A percentile compares a stretch with the other conserved stretches of the same genome.
Conservation (phyloP, 352 stramenopile species). For the Pythium myriotylum region DNA sequence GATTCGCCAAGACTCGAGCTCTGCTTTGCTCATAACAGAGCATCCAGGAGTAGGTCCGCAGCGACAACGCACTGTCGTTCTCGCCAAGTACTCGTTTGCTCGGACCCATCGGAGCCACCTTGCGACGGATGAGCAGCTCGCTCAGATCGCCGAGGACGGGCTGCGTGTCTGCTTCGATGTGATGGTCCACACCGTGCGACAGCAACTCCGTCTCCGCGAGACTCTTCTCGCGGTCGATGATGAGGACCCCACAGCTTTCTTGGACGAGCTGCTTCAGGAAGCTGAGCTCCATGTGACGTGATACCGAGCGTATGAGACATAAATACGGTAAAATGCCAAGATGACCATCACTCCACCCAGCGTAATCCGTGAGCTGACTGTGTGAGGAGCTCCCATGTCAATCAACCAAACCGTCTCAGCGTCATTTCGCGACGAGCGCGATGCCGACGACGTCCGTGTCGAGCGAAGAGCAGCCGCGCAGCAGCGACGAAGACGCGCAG, state of each 20-base stretch:
- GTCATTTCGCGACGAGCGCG: background rate
- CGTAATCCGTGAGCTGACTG: too few species aligned
- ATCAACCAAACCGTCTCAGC: background rate
- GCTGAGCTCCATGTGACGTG: too few species aligned
- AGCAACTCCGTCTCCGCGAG: background rate
- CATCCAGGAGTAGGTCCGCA: background rate
- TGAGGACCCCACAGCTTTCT: too few species aligned
- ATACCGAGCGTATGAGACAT: too few species aligned
- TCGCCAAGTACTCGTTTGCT: background rate
- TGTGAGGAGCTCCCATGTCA: too few species aligned
- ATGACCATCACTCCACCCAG: too few species aligned
- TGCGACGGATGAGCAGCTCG: background rate
- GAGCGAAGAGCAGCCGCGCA: too few species aligned
- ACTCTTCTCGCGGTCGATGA: background rate
- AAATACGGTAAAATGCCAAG: too few species aligned
- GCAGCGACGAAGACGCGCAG: background rate
- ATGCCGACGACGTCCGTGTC: background rate
- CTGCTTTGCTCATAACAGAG: background rate
- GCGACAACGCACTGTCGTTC: background rate
- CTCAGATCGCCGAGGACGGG: constrained; percentile 1
- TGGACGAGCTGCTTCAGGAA: too few species aligned
- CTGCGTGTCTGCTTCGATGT: background rate
- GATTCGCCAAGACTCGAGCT: constrained; percentile 3
- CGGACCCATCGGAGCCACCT: background rate
- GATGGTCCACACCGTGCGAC: background rate